Percentiles rank a stretch among this genome's conserved stretches.
Evolutionary conservation across 2,329 filamentous ascomycete genomes (phyloP).

Genomic region (Neodidymelliopsis sp.): DNA sequence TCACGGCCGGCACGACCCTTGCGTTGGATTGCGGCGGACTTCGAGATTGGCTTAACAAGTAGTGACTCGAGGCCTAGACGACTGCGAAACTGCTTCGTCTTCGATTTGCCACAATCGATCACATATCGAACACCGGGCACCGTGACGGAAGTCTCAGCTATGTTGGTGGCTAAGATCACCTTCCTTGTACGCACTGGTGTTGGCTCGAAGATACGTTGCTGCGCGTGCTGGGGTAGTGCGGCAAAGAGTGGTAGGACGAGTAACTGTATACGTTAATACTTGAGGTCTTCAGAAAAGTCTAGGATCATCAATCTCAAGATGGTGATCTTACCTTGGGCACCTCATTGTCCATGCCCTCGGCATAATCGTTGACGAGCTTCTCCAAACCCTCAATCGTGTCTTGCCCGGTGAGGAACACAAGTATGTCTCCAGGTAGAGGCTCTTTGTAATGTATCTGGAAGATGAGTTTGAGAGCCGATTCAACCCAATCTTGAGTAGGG

Average conservation of each 20-base stretch:
- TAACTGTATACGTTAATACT: constrained; percentile 51
- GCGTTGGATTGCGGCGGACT: constrained; percentile 90
- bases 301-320: neutral
- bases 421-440: constrained; percentile 89
- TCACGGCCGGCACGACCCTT: constrained; percentile 93
- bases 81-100: constrained; percentile 89
- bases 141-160: constrained; percentile 97
- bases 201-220: constrained; percentile 85
- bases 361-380: constrained; percentile 81
- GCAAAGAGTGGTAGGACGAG: constrained; percentile 84
- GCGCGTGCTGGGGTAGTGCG: constrained; percentile 83
- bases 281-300: too few species aligned
- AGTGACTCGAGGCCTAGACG: constrained; percentile 89
- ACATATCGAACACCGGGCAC: constrained; percentile 92
- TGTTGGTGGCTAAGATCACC: constrained; percentile 92
- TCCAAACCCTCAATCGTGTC: constrained; percentile 89
- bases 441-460: constrained; percentile 88
- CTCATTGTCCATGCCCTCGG: constrained; percentile 73
- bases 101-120: constrained; percentile 91
- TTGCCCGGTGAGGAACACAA: constrained; percentile 91
- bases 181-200: constrained; percentile 80
- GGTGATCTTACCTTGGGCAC: constrained; percentile 67
- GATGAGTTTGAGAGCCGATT: constrained; percentile 80
- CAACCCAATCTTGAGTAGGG: constrained; percentile 81
- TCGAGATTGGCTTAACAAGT: constrained; percentile 87